phyloP scores from a whole-genome alignment of 352 stramenopile species.

The Phytophthora chlamydospora region DNA sequence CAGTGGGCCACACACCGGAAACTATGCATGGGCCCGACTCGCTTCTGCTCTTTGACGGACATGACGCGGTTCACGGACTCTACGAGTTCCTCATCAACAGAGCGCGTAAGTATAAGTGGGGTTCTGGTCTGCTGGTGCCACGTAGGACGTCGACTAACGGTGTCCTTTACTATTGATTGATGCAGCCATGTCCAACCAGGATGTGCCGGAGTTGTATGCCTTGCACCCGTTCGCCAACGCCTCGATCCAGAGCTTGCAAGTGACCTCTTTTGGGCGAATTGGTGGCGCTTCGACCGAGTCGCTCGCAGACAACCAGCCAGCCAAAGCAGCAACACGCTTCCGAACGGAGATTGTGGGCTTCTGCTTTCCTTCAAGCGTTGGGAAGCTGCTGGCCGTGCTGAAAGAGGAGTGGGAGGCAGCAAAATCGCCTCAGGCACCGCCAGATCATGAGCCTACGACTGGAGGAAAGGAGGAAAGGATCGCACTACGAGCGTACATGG shows the following conservation, averaged over 20 bases:
- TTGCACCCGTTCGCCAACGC: conserved; percentile 65
- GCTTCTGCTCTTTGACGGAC: conserved; percentile 64
- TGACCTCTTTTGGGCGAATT: conserved; percentile 44
- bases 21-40: conserved; percentile 69
- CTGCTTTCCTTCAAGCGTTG: conserved; percentile 52
- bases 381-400: conserved; percentile 46
- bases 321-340: conserved; percentile 26
- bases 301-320: conserved; percentile 22
- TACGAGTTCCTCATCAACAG: conserved; percentile 84
- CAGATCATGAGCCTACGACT: not conserved
- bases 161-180: conserved; percentile 3
- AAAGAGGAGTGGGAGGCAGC: conserved; percentile 34
- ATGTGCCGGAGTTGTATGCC: conserved; percentile 67
- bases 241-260: conserved; percentile 59
- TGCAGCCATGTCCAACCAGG: conserved; percentile 76
- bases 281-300: conserved; percentile 14
- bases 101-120: conserved; percentile 50
- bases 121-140: too few relatives aligned
- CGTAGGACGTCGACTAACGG: not conserved
- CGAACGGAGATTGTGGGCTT: conserved; percentile 65
- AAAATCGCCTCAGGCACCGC: conserved; percentile 9
- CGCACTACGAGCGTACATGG: conserved; percentile 49
- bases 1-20: conserved; percentile 25
- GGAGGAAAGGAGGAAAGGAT: conserved; percentile 11
- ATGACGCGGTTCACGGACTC: conserved; percentile 69